Evolutionary conservation across 192 early-diverging fungal genomes (phyloP), one percentile per base, ranked within the genome.

Genomic region (Lobosporangium transversale): DNA sequence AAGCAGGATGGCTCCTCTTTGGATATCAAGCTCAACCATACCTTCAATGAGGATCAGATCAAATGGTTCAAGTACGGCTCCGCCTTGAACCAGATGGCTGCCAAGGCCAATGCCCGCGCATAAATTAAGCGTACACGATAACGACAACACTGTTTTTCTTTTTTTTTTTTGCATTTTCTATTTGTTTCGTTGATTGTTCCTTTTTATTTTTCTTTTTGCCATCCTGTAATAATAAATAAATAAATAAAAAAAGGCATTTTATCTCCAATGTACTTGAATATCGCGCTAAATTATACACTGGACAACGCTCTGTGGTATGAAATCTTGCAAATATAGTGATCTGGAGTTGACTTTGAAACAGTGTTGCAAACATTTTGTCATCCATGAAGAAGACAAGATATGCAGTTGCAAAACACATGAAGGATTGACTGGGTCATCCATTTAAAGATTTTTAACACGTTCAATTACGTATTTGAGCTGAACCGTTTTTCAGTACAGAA

Each of bases 11-110:
- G 97, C 57, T 81, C 86, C 63, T 80, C 65, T 20, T 80, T 91
- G 31, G 95, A 96, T 71, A 89, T 98, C 64, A 76, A 81, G 35
- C 84, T 97, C 55, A 96, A 97, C 90, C 97, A 99, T 85, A 98
- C 95, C 75, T 97, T 99, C 88, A 99, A 98, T 89, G 88, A 93
- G 81, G 94, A 93, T 73, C 97, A 99, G 88, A 99, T 99, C 86
- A 91, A 84, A 52, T 99, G 97, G 97, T 99, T 99, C 92, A 95
- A 97, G 85, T 91, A 89, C 43, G 97, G 97, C 37, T 91, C 89
- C 51, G 94, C 94, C 56, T 87, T 95, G 56, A 95, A 95, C 86
- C 62, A 84, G 57, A 94, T 94, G 89, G 83, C 85, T 64, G 86
- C 89, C 80, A 84, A 85, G 79, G 45, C 79, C 21, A 57, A 76